Conservation (phyloP, 345 rosid genomes). For the Eucalyptus paniculata region DNA sequence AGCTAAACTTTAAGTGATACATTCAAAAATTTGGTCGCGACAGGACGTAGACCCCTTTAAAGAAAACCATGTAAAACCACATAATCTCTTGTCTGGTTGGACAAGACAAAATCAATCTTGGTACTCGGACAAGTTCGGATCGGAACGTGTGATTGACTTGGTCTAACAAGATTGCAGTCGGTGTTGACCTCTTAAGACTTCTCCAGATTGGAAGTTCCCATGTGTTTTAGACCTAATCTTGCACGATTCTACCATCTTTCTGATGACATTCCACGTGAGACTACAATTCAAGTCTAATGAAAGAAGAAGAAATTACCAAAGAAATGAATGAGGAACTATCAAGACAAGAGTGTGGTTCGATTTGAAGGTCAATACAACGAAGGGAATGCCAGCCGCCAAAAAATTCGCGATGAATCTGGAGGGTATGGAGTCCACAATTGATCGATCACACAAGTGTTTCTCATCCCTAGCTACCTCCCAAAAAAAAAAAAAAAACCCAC, state of each 20-base stretch:
- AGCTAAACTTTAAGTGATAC: fast-evolving
- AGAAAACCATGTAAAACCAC: not conserved
- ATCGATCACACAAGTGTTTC: not conserved
- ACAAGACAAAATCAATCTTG: not conserved
- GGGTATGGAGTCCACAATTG: not conserved
- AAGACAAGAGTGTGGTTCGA: not conserved
- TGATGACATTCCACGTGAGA: not conserved
- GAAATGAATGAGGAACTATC: not conserved
- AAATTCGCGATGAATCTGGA: not conserved
- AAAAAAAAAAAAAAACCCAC: not conserved
- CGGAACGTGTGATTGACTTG: not conserved
- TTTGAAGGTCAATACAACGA: not conserved
- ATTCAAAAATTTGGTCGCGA: too few relatives aligned
- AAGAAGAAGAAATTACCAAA: not conserved
- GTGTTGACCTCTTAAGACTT: not conserved
- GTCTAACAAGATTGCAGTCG: not conserved
- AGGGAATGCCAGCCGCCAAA: not conserved
- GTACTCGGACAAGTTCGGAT: not conserved
- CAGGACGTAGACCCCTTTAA: not conserved
- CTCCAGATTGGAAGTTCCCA: not conserved
- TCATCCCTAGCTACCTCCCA: not conserved
- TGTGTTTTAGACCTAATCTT: not conserved
- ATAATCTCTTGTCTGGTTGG: not conserved
- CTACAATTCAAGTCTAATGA: not conserved
- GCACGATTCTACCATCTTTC: not conserved